These are phyloP conservation scores for Aureobasidium subglaciale DNA, from an alignment of 2,329 filamentous ascomycete genomes.

Conservation along the genomic window DNA sequence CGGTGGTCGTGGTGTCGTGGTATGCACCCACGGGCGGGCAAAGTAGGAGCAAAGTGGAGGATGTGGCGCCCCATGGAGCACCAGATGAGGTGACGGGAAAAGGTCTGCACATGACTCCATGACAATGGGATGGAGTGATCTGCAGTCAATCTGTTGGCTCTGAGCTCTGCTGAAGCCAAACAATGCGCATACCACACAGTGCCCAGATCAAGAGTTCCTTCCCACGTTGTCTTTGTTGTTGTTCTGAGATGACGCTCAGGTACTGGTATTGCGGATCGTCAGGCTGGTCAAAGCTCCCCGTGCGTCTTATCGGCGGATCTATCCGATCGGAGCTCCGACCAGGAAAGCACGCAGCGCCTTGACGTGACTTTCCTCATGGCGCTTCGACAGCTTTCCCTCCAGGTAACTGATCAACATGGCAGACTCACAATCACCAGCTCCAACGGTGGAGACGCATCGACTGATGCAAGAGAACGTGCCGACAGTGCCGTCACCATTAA, in stretches of 20 bases:
- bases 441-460: not conserved
- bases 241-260: too few species aligned
- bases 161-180: not conserved
- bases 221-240: too few species aligned
- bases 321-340: not conserved
- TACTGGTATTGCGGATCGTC: too few species aligned
- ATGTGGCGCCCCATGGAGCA: conserved; percentile 3
- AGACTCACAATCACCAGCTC: conserved; percentile 4
- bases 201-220: not conserved
- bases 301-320: conserved; percentile 3
- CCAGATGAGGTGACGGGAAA: not conserved
- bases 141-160: not conserved
- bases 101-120: not conserved
- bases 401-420: not conserved
- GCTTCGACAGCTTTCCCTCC: not conserved
- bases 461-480: conserved; percentile 57
- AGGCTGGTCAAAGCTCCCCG: too few species aligned
- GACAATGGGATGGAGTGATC: not conserved
- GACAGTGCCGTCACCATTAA: conserved; percentile 66
- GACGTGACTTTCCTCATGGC: not conserved
- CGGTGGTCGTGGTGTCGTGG: not conserved
- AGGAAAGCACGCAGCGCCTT: too few species aligned
- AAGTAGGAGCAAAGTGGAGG: conserved; percentile 1
- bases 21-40: conserved; percentile 1
- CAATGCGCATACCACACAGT: not conserved